These are phyloP conservation scores for Rutstroemia sp. DNA, from an alignment of 2,329 filamentous ascomycete species.

Conservation along the genomic window DNA sequence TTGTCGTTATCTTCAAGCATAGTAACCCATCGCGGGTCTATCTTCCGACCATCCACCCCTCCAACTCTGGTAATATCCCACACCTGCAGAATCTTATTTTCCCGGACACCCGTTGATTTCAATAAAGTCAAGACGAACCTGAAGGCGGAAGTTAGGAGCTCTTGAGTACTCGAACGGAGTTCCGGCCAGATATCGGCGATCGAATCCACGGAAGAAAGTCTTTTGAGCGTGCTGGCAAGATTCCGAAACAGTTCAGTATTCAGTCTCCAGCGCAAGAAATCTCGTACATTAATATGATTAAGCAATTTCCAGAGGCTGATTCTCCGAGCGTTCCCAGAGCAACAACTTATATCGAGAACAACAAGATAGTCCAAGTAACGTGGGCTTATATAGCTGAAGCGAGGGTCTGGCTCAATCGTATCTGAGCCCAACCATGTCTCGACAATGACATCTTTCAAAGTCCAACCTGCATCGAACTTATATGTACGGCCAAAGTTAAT, in stretches of 20 bases:
- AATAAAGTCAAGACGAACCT: background rate
- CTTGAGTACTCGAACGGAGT: background rate
- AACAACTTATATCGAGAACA: slow-evolving; percentile 1
- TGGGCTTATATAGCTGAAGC: background rate
- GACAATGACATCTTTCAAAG: slow-evolving; percentile 8
- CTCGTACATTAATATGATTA: background rate
- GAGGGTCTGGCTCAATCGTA: background rate
- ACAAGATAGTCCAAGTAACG: slow-evolving; percentile 3
- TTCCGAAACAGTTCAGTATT: background rate
- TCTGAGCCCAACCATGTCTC: background rate
- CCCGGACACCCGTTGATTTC: background rate
- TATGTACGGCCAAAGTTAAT: background rate
- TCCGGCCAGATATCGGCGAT: background rate
- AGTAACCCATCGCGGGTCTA: background rate
- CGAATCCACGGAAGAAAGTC: background rate
- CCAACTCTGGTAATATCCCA: background rate
- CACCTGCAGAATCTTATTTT: background rate
- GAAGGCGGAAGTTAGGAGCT: background rate
- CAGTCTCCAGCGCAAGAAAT: background rate
- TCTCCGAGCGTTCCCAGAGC: slow-evolving; percentile 3
- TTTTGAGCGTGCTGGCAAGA: background rate
- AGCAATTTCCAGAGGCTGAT: slow-evolving; percentile 1
- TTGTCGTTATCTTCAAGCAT: too few relatives aligned
- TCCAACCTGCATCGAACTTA: slow-evolving; percentile 10
- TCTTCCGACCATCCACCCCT: background rate